Evolutionary conservation across 495 filamentous ascomycete genomes (phyloP).

Genomic region (Aspergillus egyptiacus): DNA sequence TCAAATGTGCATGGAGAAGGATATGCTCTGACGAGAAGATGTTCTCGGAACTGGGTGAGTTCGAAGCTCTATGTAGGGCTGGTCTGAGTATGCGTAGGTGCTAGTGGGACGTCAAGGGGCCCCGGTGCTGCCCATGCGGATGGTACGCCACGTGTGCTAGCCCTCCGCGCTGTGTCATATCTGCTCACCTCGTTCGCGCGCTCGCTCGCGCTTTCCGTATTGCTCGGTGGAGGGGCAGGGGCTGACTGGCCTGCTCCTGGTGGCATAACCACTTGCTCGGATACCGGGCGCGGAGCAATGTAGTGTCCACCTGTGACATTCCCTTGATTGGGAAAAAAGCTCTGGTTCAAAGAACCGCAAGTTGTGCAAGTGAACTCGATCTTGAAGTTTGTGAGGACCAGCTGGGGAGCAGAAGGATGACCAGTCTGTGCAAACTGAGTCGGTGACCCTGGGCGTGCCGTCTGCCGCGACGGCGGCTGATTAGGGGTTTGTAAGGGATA

Average conservation of each 20-base stretch:
- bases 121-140: conserved; percentile 24
- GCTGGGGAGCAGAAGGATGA: conserved; percentile 26
- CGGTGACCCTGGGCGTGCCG: conserved; percentile 22
- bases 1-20: neutral
- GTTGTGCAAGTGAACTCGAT: conserved; percentile 43
- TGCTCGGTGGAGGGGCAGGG: conserved; percentile 16
- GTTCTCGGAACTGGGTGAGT: neutral
- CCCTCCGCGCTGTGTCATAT: conserved; percentile 14
- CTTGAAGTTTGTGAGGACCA: conserved; percentile 40
- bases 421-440: conserved; percentile 23
- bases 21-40: neutral
- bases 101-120: conserved; percentile 30
- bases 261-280: conserved; percentile 18
- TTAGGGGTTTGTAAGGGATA: conserved; percentile 19
- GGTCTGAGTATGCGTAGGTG: conserved; percentile 17
- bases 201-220: conserved; percentile 28
- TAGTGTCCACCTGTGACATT: conserved; percentile 33
- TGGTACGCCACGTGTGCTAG: conserved; percentile 29
- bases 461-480: conserved; percentile 18
- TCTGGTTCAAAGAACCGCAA: conserved; percentile 41
- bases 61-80: conserved; percentile 10
- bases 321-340: conserved; percentile 42
- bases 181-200: conserved; percentile 37
- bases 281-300: conserved; percentile 24
- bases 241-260: conserved; percentile 20